These are phyloP conservation scores for Heliamphora exappendiculata DNA, from an alignment of 148 eudicot species.

Conservation along the genomic window DNA sequence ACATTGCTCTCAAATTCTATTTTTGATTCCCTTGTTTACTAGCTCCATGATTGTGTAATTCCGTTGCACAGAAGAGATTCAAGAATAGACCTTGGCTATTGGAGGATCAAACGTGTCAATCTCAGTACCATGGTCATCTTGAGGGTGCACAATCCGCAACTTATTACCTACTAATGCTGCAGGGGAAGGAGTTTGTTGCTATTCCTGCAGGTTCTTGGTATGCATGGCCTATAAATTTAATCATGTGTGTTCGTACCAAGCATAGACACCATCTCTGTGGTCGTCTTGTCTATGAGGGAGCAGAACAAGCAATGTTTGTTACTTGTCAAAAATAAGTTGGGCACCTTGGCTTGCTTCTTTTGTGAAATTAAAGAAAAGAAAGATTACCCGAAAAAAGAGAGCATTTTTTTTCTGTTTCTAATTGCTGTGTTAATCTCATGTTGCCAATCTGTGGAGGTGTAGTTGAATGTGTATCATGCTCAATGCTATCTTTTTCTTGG, in stretches of 20 bases:
- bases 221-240: slow-evolving; percentile 5
- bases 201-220: slow-evolving; percentile 97
- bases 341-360: neutral
- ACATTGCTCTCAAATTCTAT: neutral
- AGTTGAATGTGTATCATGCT: neutral
- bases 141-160: slow-evolving; percentile 82
- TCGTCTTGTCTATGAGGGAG: neutral
- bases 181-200: slow-evolving; percentile 85
- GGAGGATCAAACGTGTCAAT: slow-evolving; percentile 90
- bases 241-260: neutral
- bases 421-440: neutral
- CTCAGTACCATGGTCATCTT: slow-evolving; percentile 71
- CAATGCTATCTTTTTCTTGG: neutral
- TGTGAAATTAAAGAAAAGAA: neutral
- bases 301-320: neutral
- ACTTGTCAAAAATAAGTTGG: neutral
- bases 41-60: slow-evolving; percentile 8
- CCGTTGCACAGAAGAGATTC: slow-evolving; percentile 56
- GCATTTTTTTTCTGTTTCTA: neutral
- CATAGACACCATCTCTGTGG: neutral
- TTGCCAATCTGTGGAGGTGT: neutral
- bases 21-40: neutral
- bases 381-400: too few species aligned
- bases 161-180: slow-evolving; percentile 79
- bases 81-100: slow-evolving; percentile 95